Evolutionary conservation across 2,329 filamentous ascomycete species (phyloP), one percentile per base, ranked within the genome.

Genomic region (Pseudogymnoascus sp.): DNA sequence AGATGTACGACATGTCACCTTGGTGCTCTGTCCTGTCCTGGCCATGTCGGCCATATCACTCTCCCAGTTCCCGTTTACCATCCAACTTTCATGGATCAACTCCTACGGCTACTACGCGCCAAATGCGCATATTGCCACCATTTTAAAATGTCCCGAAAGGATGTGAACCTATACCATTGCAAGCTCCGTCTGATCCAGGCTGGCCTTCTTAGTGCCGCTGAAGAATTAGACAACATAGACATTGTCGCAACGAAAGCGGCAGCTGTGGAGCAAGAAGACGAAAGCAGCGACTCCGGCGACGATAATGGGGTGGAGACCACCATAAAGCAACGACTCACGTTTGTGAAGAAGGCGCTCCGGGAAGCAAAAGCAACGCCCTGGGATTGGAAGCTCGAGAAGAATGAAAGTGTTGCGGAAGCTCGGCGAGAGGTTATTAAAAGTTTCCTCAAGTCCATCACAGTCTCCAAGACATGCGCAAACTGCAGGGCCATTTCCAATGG

Each of bases 1-100:
- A 96, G 92, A 73, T 99, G 95, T 79, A 84, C 92, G 71, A 99
- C 95, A 75, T 99, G 95, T 79, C 91, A 93, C 70, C 83, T 96
- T 69, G 90, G 88, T 72, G 88, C 87, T 67, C 84, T 87, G 73
- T 85, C 85, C 71, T 99, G 96, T 75, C 92, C 93, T 6, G 96
- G 96, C 64, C 96, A 99, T 79, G 85, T 90, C 65, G 96, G 95
- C 62, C 95, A 99, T 74, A 96, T 99, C 75, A 92, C 97, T 71
- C 86, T 99, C 11, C 93, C 95, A 13, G 89, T 93, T 11, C 91
- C 90, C 57, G 90, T 97, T 62, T 99, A 98, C 75, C 93, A 99
- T 76, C 91, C 93, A n/a, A 90, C 92, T 1, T 98, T 97, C 73
- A 89, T 99, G 81, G 93, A 97, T 74, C 93, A 97, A 75, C 84